Percentiles rank a stretch among this genome's conserved stretches.
Evolutionary conservation across 2,329 filamentous ascomycete species (phyloP).

Genomic region (Beauveria caledonica): DNA sequence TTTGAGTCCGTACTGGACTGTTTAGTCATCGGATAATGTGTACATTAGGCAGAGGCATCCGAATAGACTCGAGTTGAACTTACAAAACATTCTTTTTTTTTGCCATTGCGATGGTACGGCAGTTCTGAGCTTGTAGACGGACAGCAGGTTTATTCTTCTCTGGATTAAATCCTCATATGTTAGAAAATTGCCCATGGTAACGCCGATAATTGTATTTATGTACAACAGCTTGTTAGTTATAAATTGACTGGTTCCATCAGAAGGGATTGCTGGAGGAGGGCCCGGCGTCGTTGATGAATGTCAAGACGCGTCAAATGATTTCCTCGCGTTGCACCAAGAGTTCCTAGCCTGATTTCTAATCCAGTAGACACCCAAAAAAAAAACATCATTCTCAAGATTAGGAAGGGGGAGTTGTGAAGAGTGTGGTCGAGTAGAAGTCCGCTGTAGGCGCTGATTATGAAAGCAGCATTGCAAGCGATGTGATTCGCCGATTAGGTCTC

Average conservation of each 20-base stretch:
- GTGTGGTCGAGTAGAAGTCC: neutral
- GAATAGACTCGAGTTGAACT: slow-evolving; percentile 5
- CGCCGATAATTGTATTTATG: neutral
- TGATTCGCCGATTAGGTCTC: neutral
- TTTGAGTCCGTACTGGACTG: neutral
- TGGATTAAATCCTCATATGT: too few relatives aligned
- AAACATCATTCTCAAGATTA: neutral
- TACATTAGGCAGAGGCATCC: slow-evolving; percentile 10
- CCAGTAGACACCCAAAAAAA: neutral
- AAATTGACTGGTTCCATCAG: neutral
- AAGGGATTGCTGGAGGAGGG: neutral
- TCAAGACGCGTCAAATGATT: neutral
- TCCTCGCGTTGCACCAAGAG: too few relatives aligned
- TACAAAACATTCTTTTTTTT: neutral
- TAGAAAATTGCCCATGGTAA: too few relatives aligned
- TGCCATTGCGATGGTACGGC: neutral
- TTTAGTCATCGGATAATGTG: slow-evolving; percentile 8
- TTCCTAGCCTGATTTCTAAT: too few relatives aligned
- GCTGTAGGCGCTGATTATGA: neutral
- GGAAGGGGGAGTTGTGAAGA: neutral
- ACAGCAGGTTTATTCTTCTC: neutral
- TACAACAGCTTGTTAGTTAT: neutral
- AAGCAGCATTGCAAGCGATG: neutral
- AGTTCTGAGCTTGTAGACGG: neutral
- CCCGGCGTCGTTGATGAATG: neutral